Base-by-base conservation (phyloP, 164 flowering plant species). In the Chloranthus sessilifolius region DNA sequence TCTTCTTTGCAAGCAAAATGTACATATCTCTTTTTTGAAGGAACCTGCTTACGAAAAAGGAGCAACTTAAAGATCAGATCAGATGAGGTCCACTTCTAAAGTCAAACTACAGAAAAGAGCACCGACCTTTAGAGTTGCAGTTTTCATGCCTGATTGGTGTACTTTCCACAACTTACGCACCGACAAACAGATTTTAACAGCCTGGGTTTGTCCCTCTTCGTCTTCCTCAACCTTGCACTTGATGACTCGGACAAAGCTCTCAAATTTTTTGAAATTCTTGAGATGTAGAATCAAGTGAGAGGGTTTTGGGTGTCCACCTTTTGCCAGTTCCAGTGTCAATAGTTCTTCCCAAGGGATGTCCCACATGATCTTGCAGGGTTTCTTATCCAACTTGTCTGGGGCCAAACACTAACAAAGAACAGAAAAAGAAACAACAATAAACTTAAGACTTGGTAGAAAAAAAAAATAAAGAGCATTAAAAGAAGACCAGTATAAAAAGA, bases 301-400 rank as follows among this genome's bases (percentile, higher is more conserved):
- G 43, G 99, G 97, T 57, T 56, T 72, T n/a, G 49, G 58, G 39
- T 57, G 41, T 41, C 92, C 88, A 44, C 82, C 86, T 73, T 89
- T 89, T 56, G 95, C 97, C 63, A 94, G 66, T 53, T 94, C 97
- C 60, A 89, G 41, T 25, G 97, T 72, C 85, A 86, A 55, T 29
- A 94, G 83, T 46, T 89, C 95, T 63, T 85, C 95, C 97, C 97
- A 94, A 0, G 92, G 83, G 30, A 89, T 90, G 48, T 94, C 99
- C 99, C 99, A 94, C 74, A 85, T 60, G 55, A 94, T 86, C 70
- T 87, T 94, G 77, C 81, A 77, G 43, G 99, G 95, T 60, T 73
- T 86, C 61, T 73, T 82, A 56, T 86, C 97, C 82, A 94, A 62
- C 67, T 81, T 82, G 57, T 84, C 92, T 2, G 62, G 77, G 55